Evolutionary conservation across 371 early-diverging fungal species (phyloP), one percentile per base, ranked within the genome.

Genomic region (Paramicrosporidium saccamoebae): DNA sequence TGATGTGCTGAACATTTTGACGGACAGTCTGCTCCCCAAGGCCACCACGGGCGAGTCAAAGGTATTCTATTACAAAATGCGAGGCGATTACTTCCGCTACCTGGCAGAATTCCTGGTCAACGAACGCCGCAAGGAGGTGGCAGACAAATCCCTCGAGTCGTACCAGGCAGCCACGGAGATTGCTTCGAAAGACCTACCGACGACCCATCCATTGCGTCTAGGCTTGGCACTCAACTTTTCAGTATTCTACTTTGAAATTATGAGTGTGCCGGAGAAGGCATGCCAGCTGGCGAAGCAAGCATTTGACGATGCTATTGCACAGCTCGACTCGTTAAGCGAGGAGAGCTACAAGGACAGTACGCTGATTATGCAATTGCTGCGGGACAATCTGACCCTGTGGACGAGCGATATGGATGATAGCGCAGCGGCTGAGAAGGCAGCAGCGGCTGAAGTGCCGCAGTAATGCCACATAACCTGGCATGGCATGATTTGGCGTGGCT

Each of bases 311-410:
- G 98, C 98, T 37, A 96, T 98, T 49, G 84, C 94, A 26, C 94
- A 90, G 50, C 56, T 98, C 38, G 98, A 98, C 57, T 73, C 73
- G 38, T 59, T 98, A 25, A 68, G 68, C 42, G 98, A 98, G 54
- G 95, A 95, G 45, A 75, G 77, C 31, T 98, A 98, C 79, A 96
- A 95, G 66, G 97, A 98, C 55, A 82, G 82, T 27, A 96, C 98
- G 19, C 63, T 98, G 32, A 98, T 98, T 56, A 96, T 98, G 97
- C 98, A 98, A 57, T 60, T 96, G 27, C 58, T 98, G 36, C 63
- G 97, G 43, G 98, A 98, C 50, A 98, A 98, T 64, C 52, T 98
- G 39, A 94, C 97, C 22, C 64, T 98, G 37, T 98, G 98, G 98
- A 88, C 95, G 24, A 72, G 81, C 17, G 90, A 90, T 39, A 61